phyloP scores from a whole-genome alignment of 2,329 filamentous ascomycete species.

The Hypocreales sp. region DNA sequence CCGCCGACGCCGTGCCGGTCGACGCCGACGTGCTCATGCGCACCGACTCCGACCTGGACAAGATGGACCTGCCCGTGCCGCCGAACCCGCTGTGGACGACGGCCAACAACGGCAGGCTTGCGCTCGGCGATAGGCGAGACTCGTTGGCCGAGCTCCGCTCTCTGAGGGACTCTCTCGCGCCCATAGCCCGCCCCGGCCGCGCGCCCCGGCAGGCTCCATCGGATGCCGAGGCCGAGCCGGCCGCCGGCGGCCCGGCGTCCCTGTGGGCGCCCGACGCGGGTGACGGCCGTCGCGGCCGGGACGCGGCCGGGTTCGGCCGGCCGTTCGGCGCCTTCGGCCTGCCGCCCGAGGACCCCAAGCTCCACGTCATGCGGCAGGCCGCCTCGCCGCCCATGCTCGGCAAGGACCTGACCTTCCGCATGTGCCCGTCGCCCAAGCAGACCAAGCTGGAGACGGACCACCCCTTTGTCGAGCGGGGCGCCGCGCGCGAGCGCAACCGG shows the following conservation, averaged over 20 bases:
- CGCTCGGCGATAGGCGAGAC: slow-evolving; percentile 11
- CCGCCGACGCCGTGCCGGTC: slow-evolving; percentile 9
- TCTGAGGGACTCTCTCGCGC: slow-evolving; percentile 10
- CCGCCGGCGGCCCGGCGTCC: neutral
- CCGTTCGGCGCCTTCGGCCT: slow-evolving; percentile 26
- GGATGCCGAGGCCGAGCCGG: too few relatives aligned
- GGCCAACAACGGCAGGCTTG: slow-evolving; percentile 11
- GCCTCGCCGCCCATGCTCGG: slow-evolving; percentile 80
- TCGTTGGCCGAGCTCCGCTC: slow-evolving; percentile 10
- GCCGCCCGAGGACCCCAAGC: slow-evolving; percentile 21
- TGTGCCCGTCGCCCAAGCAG: slow-evolving; percentile 67
- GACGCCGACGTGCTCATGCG: slow-evolving; percentile 12
- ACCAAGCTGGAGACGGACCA: slow-evolving; percentile 75
- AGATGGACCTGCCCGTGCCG: slow-evolving; percentile 22
- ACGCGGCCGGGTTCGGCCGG: slow-evolving; percentile 19
- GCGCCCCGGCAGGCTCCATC: neutral
- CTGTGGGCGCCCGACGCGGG: slow-evolving; percentile 1
- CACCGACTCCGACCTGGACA: slow-evolving; percentile 26
- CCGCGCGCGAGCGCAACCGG: slow-evolving; percentile 32
- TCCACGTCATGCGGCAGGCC: slow-evolving; percentile 32
- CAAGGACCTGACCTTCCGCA: slow-evolving; percentile 62
- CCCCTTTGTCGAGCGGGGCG: slow-evolving; percentile 31
- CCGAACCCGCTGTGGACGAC: slow-evolving; percentile 27
- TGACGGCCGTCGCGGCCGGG: slow-evolving; percentile 1
- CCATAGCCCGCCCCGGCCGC: slow-evolving; percentile 8